phyloP scores from a whole-genome alignment of 176 grass and related monocot genomes.

The Avena eriantha region DNA sequence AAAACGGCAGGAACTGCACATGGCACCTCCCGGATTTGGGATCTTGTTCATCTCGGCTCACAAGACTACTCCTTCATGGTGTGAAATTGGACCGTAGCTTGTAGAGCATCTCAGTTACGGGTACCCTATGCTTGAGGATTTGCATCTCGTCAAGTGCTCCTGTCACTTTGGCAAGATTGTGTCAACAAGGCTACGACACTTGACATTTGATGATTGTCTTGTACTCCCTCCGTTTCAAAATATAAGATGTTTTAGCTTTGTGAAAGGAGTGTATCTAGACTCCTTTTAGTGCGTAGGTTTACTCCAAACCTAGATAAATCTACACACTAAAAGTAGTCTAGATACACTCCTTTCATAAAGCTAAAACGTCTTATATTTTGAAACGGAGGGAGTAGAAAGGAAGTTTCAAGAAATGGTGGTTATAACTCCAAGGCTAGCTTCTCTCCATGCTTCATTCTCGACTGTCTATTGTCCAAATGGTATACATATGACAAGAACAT shows the following conservation, averaged over 20 bases:
- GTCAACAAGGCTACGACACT: not conserved
- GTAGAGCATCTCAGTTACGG: not conserved
- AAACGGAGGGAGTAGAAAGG: too few relatives aligned
- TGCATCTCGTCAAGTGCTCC: not conserved
- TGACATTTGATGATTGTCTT: not conserved
- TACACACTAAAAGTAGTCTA: too few relatives aligned
- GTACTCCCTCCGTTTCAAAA: too few relatives aligned
- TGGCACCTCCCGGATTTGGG: not conserved
- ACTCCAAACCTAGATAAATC: too few relatives aligned
- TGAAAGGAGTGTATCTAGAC: too few relatives aligned
- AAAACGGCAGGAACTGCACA: not conserved
- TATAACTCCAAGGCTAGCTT: not conserved
- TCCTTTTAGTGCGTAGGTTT: too few relatives aligned
- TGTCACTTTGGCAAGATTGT: not conserved
- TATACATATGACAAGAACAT: not conserved
- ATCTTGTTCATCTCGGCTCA: not conserved
- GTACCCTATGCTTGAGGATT: not conserved
- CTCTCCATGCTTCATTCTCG: not conserved
- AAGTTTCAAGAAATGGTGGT: not conserved
- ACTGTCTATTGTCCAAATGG: not conserved
- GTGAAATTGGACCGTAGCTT: not conserved
- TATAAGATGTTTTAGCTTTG: too few relatives aligned
- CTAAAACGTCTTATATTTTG: too few relatives aligned
- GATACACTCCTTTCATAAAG: too few relatives aligned
- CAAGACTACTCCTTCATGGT: not conserved